phyloP scores from a whole-genome alignment of 306 rosid species.

The Ceratonia siliqua region DNA sequence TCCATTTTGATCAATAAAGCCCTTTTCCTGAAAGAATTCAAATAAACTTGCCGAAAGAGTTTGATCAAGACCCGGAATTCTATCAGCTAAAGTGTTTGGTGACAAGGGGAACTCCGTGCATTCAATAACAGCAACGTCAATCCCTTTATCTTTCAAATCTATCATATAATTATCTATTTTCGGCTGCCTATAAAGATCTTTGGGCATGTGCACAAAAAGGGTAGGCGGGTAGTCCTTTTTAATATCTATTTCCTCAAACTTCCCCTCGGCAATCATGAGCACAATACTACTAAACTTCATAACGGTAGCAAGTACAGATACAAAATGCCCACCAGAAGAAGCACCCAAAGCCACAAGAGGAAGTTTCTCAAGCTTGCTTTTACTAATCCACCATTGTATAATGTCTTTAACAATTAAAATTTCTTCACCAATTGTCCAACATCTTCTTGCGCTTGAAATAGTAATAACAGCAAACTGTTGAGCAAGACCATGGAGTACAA shows the following conservation, averaged over 20 bases:
- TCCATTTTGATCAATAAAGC: conserved; percentile 75
- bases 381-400: conserved; percentile 68
- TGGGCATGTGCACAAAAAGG: conserved; percentile 94
- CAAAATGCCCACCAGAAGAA: conserved; percentile 90
- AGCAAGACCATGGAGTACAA: conserved; percentile 73
- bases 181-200: conserved; percentile 67
- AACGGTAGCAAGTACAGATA: conserved; percentile 71
- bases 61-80: conserved; percentile 72
- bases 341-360: conserved; percentile 90
- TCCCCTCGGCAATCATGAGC: conserved; percentile 88
- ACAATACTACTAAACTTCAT: conserved; percentile 63
- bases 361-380: conserved; percentile 61
- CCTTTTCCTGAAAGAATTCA: conserved; percentile 59
- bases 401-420: conserved; percentile 55
- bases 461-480: conserved; percentile 68
- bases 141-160: conserved; percentile 61
- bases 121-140: conserved; percentile 71
- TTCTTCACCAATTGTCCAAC: conserved; percentile 75
- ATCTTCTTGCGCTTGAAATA: conserved; percentile 68
- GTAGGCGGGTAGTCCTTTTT: conserved; percentile 70
- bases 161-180: conserved; percentile 58
- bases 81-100: conserved; percentile 57
- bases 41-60: conserved; percentile 59
- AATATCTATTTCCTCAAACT: conserved; percentile 61
- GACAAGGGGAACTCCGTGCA: conserved; percentile 77